Conservation (phyloP, 148 eudicot species). For the Limonium bicolor region DNA sequence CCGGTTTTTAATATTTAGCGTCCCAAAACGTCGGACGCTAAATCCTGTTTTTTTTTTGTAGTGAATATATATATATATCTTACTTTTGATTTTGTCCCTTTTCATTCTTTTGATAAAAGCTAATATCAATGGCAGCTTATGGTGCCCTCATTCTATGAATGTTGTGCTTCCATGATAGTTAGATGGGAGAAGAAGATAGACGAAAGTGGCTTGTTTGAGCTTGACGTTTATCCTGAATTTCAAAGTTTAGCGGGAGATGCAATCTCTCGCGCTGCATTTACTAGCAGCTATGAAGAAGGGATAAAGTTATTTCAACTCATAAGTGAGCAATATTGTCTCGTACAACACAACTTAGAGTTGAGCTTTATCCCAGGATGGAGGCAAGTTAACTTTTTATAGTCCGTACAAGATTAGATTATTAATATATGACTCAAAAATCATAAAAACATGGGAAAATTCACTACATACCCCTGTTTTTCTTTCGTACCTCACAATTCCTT, state of each 20-base stretch:
- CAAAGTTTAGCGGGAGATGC: constrained; percentile 15
- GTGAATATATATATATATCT: no score
- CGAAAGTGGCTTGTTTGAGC: constrained; percentile 7
- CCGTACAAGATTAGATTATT: neutral
- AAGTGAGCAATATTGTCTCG: constrained; percentile 11
- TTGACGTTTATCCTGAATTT: constrained; percentile 21
- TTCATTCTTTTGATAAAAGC: no score
- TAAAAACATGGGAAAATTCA: no score
- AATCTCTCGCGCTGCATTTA: constrained; percentile 21
- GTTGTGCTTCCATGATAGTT: neutral
- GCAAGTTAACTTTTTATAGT: constrained; percentile 2
- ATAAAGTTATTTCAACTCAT: constrained; percentile 14
- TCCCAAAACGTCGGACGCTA: no score
- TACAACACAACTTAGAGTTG: constrained; percentile 2
- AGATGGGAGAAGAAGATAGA: constrained; percentile 16
- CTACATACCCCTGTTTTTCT: no score
- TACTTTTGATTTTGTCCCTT: no score
- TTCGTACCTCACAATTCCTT: no score
- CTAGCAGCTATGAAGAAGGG: constrained; percentile 20
- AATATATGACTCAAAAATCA: neutral
- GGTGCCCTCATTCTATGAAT: neutral
- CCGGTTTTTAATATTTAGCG: no score
- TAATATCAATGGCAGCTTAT: no score
- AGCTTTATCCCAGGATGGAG: constrained; percentile 21
- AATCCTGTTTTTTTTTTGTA: no score